phyloP scores from a whole-genome alignment of 371 early-diverging fungal genomes.

The Batkoa obscura region DNA sequence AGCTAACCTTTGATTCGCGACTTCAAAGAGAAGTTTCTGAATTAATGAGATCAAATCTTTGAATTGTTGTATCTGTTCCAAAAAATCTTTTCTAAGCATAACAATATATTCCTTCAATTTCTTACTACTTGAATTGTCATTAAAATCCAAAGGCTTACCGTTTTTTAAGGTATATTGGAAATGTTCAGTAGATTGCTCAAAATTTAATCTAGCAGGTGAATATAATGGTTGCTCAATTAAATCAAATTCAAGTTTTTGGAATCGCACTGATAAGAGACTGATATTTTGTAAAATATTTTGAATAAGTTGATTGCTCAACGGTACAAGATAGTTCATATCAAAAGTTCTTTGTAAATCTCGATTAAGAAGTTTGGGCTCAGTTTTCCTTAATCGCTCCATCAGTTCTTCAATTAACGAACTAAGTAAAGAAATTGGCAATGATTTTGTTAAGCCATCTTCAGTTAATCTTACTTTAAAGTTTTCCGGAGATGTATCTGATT shows the following conservation, averaged over 20 bases:
- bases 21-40: not conserved
- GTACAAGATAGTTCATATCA: not conserved
- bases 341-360: not conserved
- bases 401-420: not conserved
- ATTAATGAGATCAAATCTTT: not conserved
- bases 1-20: not conserved
- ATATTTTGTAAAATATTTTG: not conserved
- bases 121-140: not conserved
- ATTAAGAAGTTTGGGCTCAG: conserved; percentile 1
- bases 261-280: not conserved
- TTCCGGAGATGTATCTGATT: too few species aligned
- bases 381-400: not conserved
- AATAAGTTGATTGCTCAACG: not conserved
- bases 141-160: not conserved
- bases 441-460: too few species aligned
- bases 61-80: not conserved
- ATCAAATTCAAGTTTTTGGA: not conserved
- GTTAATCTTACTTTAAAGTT: too few species aligned
- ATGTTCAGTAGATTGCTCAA: not conserved
- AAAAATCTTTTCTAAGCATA: not conserved
- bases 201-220: not conserved
- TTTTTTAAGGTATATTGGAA: not conserved
- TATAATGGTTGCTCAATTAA: not conserved
- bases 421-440: not conserved
- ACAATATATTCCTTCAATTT: too few species aligned